Evolutionary conservation across 441 rosid genomes (phyloP).

Genomic region (Adansonia rubrostipa): DNA sequence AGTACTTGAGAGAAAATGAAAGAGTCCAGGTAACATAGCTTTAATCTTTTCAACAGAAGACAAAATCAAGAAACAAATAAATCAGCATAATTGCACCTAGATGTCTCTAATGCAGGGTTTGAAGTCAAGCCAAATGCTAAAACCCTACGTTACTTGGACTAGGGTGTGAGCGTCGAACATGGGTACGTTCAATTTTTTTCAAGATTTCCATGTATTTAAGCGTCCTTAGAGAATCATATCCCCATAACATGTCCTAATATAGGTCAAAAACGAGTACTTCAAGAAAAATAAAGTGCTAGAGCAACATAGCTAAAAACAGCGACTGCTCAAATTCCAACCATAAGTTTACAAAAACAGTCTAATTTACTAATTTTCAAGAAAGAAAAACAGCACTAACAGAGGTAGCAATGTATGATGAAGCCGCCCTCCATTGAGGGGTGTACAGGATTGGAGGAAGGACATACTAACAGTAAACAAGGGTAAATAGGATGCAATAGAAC

Average conservation of each 20-base stretch:
- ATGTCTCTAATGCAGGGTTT: background rate
- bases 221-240: no score
- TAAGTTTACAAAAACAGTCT: constrained; percentile 29
- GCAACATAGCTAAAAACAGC: constrained; percentile 35
- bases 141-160: no score
- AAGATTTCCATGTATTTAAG: no score
- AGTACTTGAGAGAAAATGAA: background rate
- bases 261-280: no score
- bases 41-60: background rate
- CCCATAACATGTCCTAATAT: no score
- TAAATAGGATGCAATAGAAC: background rate
- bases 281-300: no score
- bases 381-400: background rate
- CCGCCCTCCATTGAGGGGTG: background rate
- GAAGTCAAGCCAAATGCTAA: background rate
- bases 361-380: constrained; percentile 54
- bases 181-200: no score
- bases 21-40: constrained; percentile 15
- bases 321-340: constrained; percentile 82
- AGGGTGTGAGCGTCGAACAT: no score
- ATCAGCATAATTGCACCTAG: constrained; percentile 2
- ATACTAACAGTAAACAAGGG: background rate
- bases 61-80: background rate
- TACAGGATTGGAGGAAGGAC: background rate
- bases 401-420: background rate